Base-by-base conservation (phyloP, 2,329 filamentous ascomycete species). In the Bipolaris victoriae region DNA sequence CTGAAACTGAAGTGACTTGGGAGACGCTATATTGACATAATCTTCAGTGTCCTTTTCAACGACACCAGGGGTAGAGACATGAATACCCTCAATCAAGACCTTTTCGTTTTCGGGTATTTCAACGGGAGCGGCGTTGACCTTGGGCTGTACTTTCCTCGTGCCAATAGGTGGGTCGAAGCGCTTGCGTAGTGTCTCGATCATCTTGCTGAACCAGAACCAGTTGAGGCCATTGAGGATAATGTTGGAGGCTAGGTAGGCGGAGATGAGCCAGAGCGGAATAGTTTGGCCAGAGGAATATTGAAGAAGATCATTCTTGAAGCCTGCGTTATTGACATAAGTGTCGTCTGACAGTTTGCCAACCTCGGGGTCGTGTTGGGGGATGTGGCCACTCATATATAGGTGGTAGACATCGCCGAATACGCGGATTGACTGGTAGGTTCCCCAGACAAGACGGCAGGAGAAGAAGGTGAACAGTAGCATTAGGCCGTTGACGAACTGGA, bases 121-220 rank as follows among this genome's bases (percentile, higher is more conserved):
- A 31, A 58, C 52, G 15, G 58, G 33, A 18, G 48, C 46, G 22
- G 68, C 57, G 37, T 60, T 63, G 39, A 58, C 60, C 41, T 68
- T 64, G 1, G 65, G 54, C 37, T 64, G 66, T 15, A 57, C 58
- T n/a, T 65, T 70, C 11, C 60, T 62, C 10, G 81, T 82, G 39
- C 80, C 80, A 15, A 78, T 72, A 5, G 81, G 88, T 76, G 81
- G 81, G 58, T 86, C 83, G 71, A 95, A 95, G 24, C 91, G 83
- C 80, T 90, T 92, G 58, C 87, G 83, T 11, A 95, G 86, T 7
- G 91, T 90, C 58, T 86, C 82, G 61, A 96, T 87, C 91, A 96
- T 96, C 83, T 91, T 92, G 70, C 86, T 82, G 73, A 94, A 95
- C 91, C 91, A 96, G 77, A 88, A 90, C 69, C 90, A 87, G 77